These are phyloP conservation scores for Heimioporus sp. DNA, from an alignment of 768 basidiomycete genomes.

Conservation along the genomic window DNA sequence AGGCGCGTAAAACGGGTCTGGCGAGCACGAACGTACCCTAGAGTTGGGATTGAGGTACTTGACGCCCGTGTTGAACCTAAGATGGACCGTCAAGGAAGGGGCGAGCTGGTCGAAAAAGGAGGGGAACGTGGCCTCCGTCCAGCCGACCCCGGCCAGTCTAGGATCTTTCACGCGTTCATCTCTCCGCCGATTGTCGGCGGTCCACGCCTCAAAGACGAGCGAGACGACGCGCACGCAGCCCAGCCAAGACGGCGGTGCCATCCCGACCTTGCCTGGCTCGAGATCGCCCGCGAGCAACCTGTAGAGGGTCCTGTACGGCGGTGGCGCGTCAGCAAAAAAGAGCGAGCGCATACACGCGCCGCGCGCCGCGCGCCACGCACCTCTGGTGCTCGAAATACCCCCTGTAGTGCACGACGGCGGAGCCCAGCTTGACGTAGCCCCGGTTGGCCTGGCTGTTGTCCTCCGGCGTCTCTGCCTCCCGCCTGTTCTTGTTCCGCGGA, in stretches of 20 bases:
- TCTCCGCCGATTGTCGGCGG: constrained; percentile 31
- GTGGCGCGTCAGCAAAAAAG: not conserved
- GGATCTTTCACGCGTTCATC: constrained; percentile 32
- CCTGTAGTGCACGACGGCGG: constrained; percentile 27
- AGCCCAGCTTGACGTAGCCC: constrained; percentile 26
- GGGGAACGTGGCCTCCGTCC: constrained; percentile 38
- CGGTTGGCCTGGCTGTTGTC: constrained; percentile 47
- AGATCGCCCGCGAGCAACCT: constrained; percentile 24
- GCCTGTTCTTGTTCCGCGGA: constrained; percentile 30
- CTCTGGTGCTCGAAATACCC: constrained; percentile 50
- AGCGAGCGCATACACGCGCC: not conserved
- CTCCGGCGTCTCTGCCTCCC: constrained; percentile 3
- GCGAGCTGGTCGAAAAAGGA: constrained; percentile 19
- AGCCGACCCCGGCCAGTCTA: constrained; percentile 36
- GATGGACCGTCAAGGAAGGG: constrained; percentile 15
- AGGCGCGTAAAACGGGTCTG: not conserved
- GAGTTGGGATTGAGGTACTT: constrained; percentile 6
- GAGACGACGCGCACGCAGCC: constrained; percentile 32
- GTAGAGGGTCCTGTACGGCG: constrained; percentile 31
- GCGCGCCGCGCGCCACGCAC: constrained; percentile 21
- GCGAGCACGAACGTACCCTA: constrained; percentile 11
- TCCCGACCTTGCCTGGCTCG: constrained; percentile 30
- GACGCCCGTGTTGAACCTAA: constrained; percentile 12
- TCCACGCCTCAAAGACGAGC: constrained; percentile 36
- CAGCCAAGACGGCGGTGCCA: constrained; percentile 33